Evolutionary conservation across 2,329 filamentous ascomycete species (phyloP).

Genomic region (Neonectria faginata): DNA sequence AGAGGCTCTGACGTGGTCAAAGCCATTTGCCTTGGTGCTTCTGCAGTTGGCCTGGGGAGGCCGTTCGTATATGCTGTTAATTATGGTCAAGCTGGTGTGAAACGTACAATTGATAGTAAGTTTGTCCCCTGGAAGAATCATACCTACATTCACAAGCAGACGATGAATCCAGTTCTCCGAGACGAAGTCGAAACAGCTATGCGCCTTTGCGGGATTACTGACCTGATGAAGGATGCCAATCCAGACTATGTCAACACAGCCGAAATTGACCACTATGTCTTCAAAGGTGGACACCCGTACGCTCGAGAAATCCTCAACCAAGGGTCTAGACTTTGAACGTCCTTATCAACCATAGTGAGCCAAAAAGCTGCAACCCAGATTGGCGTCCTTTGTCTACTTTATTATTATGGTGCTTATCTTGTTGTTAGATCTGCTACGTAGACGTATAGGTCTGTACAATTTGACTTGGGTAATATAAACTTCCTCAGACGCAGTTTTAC

Average conservation of each 20-base stretch:
- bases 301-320: conserved; percentile 1
- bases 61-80: conserved; percentile 70
- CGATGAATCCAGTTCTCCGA: conserved; percentile 48
- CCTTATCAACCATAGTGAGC: too few species aligned
- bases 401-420: too few species aligned
- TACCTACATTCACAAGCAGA: background rate
- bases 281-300: conserved; percentile 18
- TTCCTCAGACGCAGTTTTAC: too few species aligned
- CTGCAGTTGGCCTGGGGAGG: conserved; percentile 71
- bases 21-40: conserved; percentile 73
- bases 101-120: conserved; percentile 65
- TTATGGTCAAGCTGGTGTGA: conserved; percentile 70
- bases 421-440: too few species aligned
- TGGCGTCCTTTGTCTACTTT: background rate
- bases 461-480: too few species aligned
- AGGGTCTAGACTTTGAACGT: background rate
- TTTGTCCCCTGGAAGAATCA: too few species aligned
- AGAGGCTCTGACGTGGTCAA: conserved; percentile 76
- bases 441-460: too few species aligned
- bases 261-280: conserved; percentile 13
- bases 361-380: background rate
- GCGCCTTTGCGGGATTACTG: conserved; percentile 57
- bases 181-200: conserved; percentile 76
- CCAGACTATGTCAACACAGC: conserved; percentile 21
- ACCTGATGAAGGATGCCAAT: conserved; percentile 22